Conservation (phyloP, 2,329 filamentous ascomycete genomes). For the Celoporthe dispersa region DNA sequence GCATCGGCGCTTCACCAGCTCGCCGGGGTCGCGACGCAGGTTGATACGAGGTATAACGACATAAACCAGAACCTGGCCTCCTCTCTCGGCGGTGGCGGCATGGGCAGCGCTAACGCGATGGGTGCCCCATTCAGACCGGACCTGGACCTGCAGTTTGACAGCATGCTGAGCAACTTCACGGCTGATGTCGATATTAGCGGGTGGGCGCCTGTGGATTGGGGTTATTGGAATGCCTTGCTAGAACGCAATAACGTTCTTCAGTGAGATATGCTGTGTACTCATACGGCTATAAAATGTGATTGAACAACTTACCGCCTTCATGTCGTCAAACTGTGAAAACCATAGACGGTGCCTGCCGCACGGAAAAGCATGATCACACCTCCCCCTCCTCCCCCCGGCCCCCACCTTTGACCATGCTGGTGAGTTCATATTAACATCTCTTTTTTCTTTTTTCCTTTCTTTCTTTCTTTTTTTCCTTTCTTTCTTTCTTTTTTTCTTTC, state of each 20-base stretch:
- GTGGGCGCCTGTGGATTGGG: slow-evolving; percentile 28
- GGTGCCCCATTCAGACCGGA: slow-evolving; percentile 12
- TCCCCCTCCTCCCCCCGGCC: no score
- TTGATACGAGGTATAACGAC: slow-evolving; percentile 24
- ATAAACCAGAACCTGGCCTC: neutral
- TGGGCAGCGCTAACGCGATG: neutral
- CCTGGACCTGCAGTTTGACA: slow-evolving; percentile 25
- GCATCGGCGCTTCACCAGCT: slow-evolving; percentile 27
- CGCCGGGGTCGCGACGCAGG: slow-evolving; percentile 27
- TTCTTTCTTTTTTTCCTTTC: no score
- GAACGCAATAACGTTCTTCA: slow-evolving; percentile 28
- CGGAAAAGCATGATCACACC: neutral
- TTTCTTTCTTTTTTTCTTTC: no score
- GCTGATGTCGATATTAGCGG: slow-evolving; percentile 25
- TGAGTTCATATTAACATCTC: neutral
- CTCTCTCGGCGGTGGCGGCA: slow-evolving; percentile 6
- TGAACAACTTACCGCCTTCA: neutral
- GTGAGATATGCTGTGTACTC: neutral
- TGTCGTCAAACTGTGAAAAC: neutral
- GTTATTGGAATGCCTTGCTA: slow-evolving; percentile 28
- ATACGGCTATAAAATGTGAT: neutral
- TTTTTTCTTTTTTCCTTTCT: no score
- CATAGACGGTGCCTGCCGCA: neutral
- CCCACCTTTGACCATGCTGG: neutral
- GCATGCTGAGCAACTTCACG: slow-evolving; percentile 27